These are phyloP conservation scores for Eucalyptus curtisii DNA, from an alignment of 345 rosid species.

Conservation along the genomic window DNA sequence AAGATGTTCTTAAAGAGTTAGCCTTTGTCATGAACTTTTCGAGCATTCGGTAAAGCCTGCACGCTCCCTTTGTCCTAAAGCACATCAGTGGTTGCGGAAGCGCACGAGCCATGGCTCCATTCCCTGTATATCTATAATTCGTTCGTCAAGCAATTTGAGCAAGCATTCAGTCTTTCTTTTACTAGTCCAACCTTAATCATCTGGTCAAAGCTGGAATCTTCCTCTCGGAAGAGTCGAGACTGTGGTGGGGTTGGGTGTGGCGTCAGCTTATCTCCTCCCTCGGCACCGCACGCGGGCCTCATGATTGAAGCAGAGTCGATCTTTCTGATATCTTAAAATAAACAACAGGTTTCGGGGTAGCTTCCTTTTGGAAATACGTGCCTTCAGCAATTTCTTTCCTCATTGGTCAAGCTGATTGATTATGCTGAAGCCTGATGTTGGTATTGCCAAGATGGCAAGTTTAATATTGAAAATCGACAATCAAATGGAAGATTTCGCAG, in stretches of 20 bases:
- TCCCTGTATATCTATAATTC: background rate
- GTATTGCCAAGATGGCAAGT: too few species aligned
- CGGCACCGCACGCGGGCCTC: background rate
- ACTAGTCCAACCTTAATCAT: background rate
- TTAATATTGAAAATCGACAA: too few species aligned
- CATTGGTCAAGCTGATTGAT: background rate
- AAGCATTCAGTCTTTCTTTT: too few species aligned
- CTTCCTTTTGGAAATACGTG: background rate
- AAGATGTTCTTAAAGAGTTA: background rate
- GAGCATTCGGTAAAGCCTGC: background rate
- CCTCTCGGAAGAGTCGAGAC: background rate
- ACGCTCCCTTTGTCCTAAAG: background rate
- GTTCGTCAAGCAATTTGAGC: too few species aligned
- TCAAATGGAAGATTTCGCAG: too few species aligned
- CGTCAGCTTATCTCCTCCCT: background rate
- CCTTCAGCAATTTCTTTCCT: background rate
- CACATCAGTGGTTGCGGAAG: background rate
- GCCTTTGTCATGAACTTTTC: background rate
- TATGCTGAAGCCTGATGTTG: too few species aligned
- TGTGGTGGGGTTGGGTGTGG: background rate
- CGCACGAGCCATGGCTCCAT: background rate
- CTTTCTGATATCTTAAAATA: background rate
- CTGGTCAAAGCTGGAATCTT: background rate
- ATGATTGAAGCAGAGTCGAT: background rate
- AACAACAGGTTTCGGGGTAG: background rate